phyloP scores from a whole-genome alignment of 805 yeast species.

The Wickerhamomyces xylosicus region DNA sequence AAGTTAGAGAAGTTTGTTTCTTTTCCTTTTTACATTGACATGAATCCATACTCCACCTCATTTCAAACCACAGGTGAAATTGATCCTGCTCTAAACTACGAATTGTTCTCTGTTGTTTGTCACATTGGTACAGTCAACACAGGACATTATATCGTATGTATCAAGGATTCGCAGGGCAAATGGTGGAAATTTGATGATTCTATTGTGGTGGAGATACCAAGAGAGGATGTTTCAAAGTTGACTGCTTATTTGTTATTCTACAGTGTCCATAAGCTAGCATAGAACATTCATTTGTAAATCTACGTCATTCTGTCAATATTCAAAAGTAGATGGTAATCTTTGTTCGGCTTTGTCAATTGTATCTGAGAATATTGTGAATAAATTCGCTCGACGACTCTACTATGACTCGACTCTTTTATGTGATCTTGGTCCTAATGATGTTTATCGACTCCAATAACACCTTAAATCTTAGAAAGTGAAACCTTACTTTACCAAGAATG shows the following conservation, averaged over 20 bases:
- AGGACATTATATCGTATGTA: conserved; percentile 83
- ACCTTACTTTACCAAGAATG: too few relatives aligned
- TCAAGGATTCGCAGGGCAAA: conserved; percentile 59
- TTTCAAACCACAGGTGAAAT: conserved; percentile 11
- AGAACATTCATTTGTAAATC: too few relatives aligned
- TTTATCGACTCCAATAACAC: too few relatives aligned
- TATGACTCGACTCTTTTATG: too few relatives aligned
- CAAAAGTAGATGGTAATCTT: too few relatives aligned
- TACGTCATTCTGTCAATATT: too few relatives aligned
- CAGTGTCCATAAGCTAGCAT: conserved; percentile 25
- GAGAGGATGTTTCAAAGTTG: conserved; percentile 53
- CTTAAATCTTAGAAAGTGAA: too few relatives aligned
- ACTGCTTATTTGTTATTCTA: conserved; percentile 78
- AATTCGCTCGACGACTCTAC: neutral
- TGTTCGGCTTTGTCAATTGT: too few relatives aligned
- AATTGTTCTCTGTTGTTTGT: conserved; percentile 76
- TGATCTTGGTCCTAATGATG: too few relatives aligned
- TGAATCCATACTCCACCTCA: conserved; percentile 44
- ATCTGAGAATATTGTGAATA: neutral
- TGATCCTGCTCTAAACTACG: conserved; percentile 45
- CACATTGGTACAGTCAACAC: conserved; percentile 92
- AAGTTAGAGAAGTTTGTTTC: conserved; percentile 70
- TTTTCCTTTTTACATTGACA: conserved; percentile 64
- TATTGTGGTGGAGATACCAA: conserved; percentile 55
- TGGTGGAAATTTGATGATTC: conserved; percentile 95